phyloP scores from a whole-genome alignment of 352 stramenopile genomes.

The Phytophthora capsici region DNA sequence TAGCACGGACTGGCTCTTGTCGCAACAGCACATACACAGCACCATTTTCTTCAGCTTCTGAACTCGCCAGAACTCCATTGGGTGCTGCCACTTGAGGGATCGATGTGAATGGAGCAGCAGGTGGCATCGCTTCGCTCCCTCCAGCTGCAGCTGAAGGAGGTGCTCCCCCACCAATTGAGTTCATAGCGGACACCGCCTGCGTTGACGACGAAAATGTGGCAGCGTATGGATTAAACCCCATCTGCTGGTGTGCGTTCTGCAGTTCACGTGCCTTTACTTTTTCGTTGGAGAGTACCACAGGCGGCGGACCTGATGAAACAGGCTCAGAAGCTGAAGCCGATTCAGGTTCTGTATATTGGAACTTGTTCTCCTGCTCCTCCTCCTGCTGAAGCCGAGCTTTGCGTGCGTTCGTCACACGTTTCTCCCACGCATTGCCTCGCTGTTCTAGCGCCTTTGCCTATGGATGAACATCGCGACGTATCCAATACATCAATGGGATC shows the following conservation, averaged over 20 bases:
- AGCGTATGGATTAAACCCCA: constrained; percentile 80
- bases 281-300: constrained; percentile 58
- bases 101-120: constrained; percentile 28
- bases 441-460: constrained; percentile 67
- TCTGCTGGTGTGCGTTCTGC: constrained; percentile 55
- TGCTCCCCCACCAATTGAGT: constrained; percentile 44
- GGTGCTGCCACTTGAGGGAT: constrained; percentile 16
- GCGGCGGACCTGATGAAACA: constrained; percentile 7
- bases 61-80: not conserved
- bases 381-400: constrained; percentile 61
- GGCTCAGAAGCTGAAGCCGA: not conserved
- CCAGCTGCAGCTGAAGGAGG: constrained; percentile 1
- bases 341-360: constrained; percentile 35
- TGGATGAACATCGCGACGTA: not conserved
- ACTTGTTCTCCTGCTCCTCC: constrained; percentile 52
- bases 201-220: constrained; percentile 71
- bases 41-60: constrained; percentile 27
- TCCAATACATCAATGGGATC: not conserved
- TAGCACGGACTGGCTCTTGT: constrained; percentile 55
- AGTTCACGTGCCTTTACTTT: constrained; percentile 71
- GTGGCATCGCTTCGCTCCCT: constrained; percentile 4
- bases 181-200: constrained; percentile 61
- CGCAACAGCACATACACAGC: constrained; percentile 72
- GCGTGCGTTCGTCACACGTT: constrained; percentile 62
- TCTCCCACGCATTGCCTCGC: constrained; percentile 72